Conservation (phyloP, 2,329 filamentous ascomycete species). For the Epichloe gansuensis region DNA sequence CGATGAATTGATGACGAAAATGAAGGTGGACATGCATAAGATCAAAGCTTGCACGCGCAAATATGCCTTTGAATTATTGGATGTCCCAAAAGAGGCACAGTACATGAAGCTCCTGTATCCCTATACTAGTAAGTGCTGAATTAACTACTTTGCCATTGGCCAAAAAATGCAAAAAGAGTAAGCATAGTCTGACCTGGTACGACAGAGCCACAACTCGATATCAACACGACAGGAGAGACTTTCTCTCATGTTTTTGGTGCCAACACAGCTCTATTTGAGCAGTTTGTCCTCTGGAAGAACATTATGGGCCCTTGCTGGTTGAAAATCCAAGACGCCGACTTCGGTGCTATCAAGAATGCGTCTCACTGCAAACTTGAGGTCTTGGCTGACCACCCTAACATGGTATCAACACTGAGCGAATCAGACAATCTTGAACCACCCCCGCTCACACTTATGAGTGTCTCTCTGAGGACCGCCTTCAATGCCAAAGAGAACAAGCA, state of each 20-base stretch:
- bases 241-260: slow-evolving; percentile 91
- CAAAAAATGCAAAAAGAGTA: background rate
- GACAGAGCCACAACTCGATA: slow-evolving; percentile 54
- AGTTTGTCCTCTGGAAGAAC: slow-evolving; percentile 97
- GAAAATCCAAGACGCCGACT: slow-evolving; percentile 76
- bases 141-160: background rate
- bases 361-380: slow-evolving; percentile 97
- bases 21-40: slow-evolving; percentile 81
- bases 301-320: slow-evolving; percentile 99
- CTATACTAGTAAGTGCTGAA: slow-evolving; percentile 51
- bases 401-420: slow-evolving; percentile 60
- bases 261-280: slow-evolving; percentile 89
- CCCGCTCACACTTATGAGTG: slow-evolving; percentile 88
- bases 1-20: slow-evolving; percentile 72
- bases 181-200: slow-evolving; percentile 9
- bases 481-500: slow-evolving; percentile 92
- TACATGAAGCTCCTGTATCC: slow-evolving; percentile 96
- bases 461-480: slow-evolving; percentile 76
- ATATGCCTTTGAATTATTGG: slow-evolving; percentile 86
- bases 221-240: slow-evolving; percentile 64
- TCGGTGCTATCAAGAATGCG: slow-evolving; percentile 72
- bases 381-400: slow-evolving; percentile 63
- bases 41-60: slow-evolving; percentile 83
- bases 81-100: slow-evolving; percentile 74
- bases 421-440: slow-evolving; percentile 72